A percentile compares a stretch with the other conserved stretches of the same genome.
Evolutionary conservation across 2,329 filamentous ascomycete species (phyloP).

Genomic region (Chaetothyriales sp.): DNA sequence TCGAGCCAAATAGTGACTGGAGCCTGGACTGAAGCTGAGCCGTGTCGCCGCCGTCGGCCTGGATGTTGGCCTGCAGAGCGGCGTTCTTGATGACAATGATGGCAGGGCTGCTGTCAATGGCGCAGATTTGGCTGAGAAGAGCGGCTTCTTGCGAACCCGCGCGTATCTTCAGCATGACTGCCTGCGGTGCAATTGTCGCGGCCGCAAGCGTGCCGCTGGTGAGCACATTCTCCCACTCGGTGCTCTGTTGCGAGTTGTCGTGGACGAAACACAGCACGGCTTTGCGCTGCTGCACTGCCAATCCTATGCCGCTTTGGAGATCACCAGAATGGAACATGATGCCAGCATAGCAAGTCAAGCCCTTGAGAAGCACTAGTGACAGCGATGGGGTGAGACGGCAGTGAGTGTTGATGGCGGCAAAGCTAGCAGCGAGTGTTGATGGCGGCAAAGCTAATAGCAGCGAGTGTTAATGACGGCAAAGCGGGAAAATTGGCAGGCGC

Average conservation of each 20-base stretch:
- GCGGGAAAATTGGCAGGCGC: no score
- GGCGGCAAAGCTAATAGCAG: no score
- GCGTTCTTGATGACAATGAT: constrained; percentile 70
- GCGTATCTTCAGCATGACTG: constrained; percentile 56
- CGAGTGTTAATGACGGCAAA: no score
- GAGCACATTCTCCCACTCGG: constrained; percentile 49
- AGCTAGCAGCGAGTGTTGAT: no score
- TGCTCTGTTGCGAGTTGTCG: constrained; percentile 60
- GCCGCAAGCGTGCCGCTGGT: constrained; percentile 23
- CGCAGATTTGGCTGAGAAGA: constrained; percentile 70
- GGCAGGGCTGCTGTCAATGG: constrained; percentile 63
- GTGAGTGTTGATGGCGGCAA: no score
- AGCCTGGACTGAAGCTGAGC: constrained; percentile 49
- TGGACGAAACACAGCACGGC: constrained; percentile 69
- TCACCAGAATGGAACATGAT: constrained; percentile 70
- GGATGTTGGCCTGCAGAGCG: constrained; percentile 62
- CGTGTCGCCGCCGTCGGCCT: constrained; percentile 41
- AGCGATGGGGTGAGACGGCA: neutral
- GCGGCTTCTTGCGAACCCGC: constrained; percentile 67
- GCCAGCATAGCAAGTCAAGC: neutral
- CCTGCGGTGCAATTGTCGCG: constrained; percentile 34
- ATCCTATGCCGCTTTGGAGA: constrained; percentile 65
- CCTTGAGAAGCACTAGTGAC: neutral
- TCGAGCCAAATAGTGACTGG: constrained; percentile 28
- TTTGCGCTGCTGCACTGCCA: constrained; percentile 61